A percentile compares a stretch with the other conserved stretches of the same genome.
Conservation (phyloP, 2,329 filamentous ascomycete genomes). For the Trichoderma guizhouense region DNA sequence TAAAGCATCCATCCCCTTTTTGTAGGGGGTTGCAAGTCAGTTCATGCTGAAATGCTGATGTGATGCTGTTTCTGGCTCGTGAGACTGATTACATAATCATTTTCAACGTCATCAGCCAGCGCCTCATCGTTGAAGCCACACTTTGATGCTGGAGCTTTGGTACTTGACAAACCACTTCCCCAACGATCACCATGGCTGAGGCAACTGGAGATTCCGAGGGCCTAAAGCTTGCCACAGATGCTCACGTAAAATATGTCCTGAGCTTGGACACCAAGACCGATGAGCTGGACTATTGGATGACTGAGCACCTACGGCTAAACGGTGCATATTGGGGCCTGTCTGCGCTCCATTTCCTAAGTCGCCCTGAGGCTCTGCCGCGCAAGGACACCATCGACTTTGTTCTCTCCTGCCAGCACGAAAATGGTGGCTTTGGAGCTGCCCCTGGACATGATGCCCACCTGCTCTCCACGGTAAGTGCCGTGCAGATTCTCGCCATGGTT, state of each 20-base stretch:
- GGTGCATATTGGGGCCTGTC: constrained; percentile 96
- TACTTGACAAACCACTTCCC: background rate
- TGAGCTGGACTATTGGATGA: constrained; percentile 96
- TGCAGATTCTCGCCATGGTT: constrained; percentile 86
- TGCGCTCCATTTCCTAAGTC: constrained; percentile 78
- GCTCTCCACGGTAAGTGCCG: constrained; percentile 90
- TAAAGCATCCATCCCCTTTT: background rate
- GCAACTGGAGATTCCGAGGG: constrained; percentile 32
- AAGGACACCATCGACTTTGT: constrained; percentile 85
- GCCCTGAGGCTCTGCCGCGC: constrained; percentile 76
- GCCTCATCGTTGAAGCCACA: constrained; percentile 1
- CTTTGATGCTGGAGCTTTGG: background rate
- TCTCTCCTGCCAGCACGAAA: constrained; percentile 87
- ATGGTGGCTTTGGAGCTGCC: constrained; percentile 88
- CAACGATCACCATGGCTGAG: constrained; percentile 30
- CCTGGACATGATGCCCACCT: constrained; percentile 95
- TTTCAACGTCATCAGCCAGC: background rate
- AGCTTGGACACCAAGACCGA: constrained; percentile 87
- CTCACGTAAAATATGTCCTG: constrained; percentile 89
- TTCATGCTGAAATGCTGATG: background rate
- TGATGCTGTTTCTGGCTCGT: background rate
- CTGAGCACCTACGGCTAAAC: constrained; percentile 91
- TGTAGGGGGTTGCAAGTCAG: background rate
- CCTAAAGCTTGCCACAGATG: constrained; percentile 47
- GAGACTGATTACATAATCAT: background rate